Conservation (phyloP, 2,329 filamentous ascomycete species). For the Rutstroemia sydowiana region DNA sequence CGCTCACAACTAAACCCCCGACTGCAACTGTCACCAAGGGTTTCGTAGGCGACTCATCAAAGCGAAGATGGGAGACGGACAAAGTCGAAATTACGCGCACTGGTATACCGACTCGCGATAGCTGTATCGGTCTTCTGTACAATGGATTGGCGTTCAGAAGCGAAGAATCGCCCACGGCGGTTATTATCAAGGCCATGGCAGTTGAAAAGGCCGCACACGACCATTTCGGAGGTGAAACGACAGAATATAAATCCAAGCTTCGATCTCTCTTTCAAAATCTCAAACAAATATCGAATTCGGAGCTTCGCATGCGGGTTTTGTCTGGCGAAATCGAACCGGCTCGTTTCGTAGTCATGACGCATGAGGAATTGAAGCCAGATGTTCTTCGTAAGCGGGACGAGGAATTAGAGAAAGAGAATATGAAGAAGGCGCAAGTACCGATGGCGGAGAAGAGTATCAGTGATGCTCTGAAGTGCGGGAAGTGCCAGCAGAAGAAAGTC, state of each 20-base stretch:
- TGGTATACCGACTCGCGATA: constrained; percentile 66
- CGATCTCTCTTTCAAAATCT: constrained; percentile 91
- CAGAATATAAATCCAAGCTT: constrained; percentile 80
- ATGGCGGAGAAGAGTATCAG: constrained; percentile 87
- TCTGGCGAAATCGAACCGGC: constrained; percentile 63
- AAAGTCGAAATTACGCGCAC: constrained; percentile 72
- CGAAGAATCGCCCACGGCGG: constrained; percentile 59
- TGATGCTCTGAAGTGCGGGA: constrained; percentile 79
- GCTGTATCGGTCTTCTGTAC: constrained; percentile 85
- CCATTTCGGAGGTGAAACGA: constrained; percentile 60
- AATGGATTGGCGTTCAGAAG: constrained; percentile 74
- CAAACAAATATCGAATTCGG: constrained; percentile 81
- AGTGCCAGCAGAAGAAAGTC: constrained; percentile 89
- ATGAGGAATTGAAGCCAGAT: constrained; percentile 84
- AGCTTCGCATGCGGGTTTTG: constrained; percentile 70
- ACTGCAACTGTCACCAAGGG: constrained; percentile 36
- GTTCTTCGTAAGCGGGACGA: constrained; percentile 71
- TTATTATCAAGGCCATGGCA: constrained; percentile 71
- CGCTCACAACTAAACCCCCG: constrained; percentile 31
- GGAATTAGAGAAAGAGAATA: constrained; percentile 80
- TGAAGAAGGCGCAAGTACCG: constrained; percentile 94
- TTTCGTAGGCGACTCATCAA: constrained; percentile 62
- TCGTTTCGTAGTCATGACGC: constrained; percentile 76
- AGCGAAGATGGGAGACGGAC: constrained; percentile 76
- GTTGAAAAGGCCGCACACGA: constrained; percentile 73